These are phyloP conservation scores for Niebla homalea DNA, from an alignment of 495 filamentous ascomycete species.

Conservation along the genomic window DNA sequence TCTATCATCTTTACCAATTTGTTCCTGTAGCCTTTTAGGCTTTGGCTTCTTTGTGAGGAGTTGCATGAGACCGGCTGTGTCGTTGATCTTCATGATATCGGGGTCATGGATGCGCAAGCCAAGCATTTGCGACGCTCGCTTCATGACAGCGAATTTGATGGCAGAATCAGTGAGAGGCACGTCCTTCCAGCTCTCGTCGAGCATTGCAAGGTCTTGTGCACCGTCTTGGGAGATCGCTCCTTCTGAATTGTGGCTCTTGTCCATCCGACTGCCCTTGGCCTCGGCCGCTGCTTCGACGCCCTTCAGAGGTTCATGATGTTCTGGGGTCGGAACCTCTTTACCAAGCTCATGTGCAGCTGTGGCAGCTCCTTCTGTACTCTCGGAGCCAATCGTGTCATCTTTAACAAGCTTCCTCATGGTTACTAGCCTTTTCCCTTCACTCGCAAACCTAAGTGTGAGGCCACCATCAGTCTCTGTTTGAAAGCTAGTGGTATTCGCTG, in stretches of 20 bases:
- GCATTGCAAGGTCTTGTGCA: not conserved
- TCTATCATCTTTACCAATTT: constrained; percentile 2
- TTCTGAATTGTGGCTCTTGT: too few relatives aligned
- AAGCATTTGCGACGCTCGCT: constrained; percentile 64
- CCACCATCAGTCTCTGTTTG: constrained; percentile 5
- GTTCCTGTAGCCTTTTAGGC: constrained; percentile 33
- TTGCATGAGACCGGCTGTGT: constrained; percentile 41
- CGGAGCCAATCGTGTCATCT: not conserved
- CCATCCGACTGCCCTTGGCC: too few relatives aligned
- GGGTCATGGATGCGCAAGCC: constrained; percentile 61
- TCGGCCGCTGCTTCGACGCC: too few relatives aligned
- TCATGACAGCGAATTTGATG: constrained; percentile 64
- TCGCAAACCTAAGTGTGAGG: not conserved
- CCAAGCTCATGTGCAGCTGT: not conserved
- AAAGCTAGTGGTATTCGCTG: constrained; percentile 19
- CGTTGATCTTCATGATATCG: constrained; percentile 38
- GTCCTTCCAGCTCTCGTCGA: constrained; percentile 30
- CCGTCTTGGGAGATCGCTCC: not conserved
- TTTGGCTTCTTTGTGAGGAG: constrained; percentile 43
- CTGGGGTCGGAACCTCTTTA: not conserved
- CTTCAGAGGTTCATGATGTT: not conserved
- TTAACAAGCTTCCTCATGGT: not conserved
- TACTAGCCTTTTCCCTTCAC: not conserved
- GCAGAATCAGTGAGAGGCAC: constrained; percentile 42
- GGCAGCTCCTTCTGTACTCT: not conserved